Conservation (phyloP, 768 basidiomycete species). For the Macrolepiota dolichaula region DNA sequence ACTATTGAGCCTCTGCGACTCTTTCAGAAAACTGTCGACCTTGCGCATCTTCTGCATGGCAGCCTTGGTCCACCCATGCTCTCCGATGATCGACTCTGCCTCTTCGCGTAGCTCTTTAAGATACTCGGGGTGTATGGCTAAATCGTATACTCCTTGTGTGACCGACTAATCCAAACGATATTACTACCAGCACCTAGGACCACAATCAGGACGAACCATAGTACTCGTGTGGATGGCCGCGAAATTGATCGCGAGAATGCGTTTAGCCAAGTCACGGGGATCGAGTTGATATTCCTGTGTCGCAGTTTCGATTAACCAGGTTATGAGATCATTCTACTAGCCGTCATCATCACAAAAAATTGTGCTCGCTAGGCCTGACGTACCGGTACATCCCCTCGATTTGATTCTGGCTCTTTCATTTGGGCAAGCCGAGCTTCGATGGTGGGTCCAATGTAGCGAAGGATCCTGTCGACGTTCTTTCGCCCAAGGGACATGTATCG, state of each 20-base stretch:
- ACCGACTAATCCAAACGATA: slow-evolving; percentile 35
- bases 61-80: slow-evolving; percentile 33
- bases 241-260: slow-evolving; percentile 34
- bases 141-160: slow-evolving; percentile 29
- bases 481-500: slow-evolving; percentile 9
- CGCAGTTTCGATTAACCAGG: slow-evolving; percentile 37
- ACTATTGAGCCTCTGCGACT: slow-evolving; percentile 22
- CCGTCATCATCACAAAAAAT: not conserved
- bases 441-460: slow-evolving; percentile 14
- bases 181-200: not conserved
- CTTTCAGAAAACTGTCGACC: slow-evolving; percentile 44
- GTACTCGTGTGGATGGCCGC: slow-evolving; percentile 37
- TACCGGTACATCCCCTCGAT: not conserved
- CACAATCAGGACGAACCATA: slow-evolving; percentile 23
- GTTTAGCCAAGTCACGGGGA: slow-evolving; percentile 21
- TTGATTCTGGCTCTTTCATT: not conserved
- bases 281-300: slow-evolving; percentile 21
- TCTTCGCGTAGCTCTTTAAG: slow-evolving; percentile 37
- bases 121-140: slow-evolving; percentile 32
- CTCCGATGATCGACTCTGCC: slow-evolving; percentile 27
- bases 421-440: slow-evolving; percentile 10
- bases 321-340: slow-evolving; percentile 37
- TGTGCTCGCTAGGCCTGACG: not conserved
- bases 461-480: not conserved
- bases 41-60: slow-evolving; percentile 36